phyloP scores from a whole-genome alignment of 208 protist species.

The Trypanosoma avium region DNA sequence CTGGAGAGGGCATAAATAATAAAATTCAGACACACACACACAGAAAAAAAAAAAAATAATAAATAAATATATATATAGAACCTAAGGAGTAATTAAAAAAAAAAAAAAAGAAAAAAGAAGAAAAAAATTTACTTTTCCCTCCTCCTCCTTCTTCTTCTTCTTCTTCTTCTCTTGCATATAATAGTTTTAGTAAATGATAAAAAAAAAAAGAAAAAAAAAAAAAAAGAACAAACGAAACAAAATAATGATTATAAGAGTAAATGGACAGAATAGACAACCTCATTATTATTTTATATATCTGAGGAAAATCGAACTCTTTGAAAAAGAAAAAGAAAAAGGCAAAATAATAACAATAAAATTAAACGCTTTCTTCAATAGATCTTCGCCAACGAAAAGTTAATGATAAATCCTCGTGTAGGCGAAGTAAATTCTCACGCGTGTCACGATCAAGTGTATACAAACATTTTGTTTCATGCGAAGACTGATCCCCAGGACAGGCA shows the following conservation, averaged over 20 bases:
- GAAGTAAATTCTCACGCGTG: slow-evolving; percentile 51
- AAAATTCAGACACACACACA: background rate
- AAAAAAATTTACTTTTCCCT: too few relatives aligned
- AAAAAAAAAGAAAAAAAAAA: background rate
- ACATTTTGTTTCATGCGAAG: slow-evolving; percentile 29
- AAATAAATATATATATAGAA: slow-evolving; percentile 13
- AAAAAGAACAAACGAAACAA: background rate
- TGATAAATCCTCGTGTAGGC: slow-evolving; percentile 67
- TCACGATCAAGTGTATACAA: slow-evolving; percentile 43
- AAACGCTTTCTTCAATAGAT: slow-evolving; percentile 29
- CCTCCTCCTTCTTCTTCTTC: too few relatives aligned
- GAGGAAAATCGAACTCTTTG: too few relatives aligned
- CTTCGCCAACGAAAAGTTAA: slow-evolving; percentile 59
- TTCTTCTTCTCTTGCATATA: too few relatives aligned
- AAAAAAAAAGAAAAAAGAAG: background rate
- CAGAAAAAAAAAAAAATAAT: slow-evolving; percentile 10
- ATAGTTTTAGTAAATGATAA: too few relatives aligned
- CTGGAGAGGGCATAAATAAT: background rate
- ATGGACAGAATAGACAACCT: background rate
- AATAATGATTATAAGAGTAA: background rate
- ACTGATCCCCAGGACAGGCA: slow-evolving; percentile 46
- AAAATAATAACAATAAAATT: slow-evolving; percentile 8
- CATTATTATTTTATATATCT: slow-evolving; percentile 1
- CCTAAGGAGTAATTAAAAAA: slow-evolving; percentile 6
- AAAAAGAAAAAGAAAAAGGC: slow-evolving; percentile 3